Base-by-base conservation (phyloP, 306 rosid species). In the Rosa rugosa region DNA sequence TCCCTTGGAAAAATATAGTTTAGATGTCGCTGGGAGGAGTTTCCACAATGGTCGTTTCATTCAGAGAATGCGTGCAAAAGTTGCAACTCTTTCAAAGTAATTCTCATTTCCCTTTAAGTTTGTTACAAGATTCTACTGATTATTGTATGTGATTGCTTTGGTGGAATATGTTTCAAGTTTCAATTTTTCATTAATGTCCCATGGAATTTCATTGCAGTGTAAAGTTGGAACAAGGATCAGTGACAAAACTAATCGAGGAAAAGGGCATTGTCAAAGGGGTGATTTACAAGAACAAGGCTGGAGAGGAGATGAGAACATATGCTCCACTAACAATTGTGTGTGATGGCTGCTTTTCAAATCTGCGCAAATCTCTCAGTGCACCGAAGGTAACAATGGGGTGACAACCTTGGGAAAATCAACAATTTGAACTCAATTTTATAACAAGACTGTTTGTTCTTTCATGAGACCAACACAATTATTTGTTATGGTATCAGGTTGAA, bases 41-140 rank as follows among this genome's bases (percentile, higher is more conserved):
- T 94, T 94, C 69, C 98, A 90, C 86, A 90, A 92, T 67, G 98
- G 98, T 1, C 96, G 96, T 67, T 94, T 94, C 83, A 84, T 94
- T 11, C 94, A 90, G 69, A 84, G 85, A 46, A 86, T 94, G 93
- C 75, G 98, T 17, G 90, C 88, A 47, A 94, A 86, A 79, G 93
- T 90, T 73, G 72, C 90, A 44, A 72, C 89, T 71, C 88, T 94
- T 78, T 78, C 88, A 6, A 91, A 89, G 98, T 94, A 87, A 73
- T 50, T 14, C 3, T 36, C 47, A 65, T 83, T 40, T 54, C 25
- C 62, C 65, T 47, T 42, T 1, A 0, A 53, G 17, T 31, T 4
- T 5, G 18, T 49, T 57, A 36, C 22, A 9, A 3, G 13, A 5
- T 11, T 40, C 17, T 17, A 10, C n/a, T 6, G 38, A n/a, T 49